Evolutionary conservation across 2,329 filamentous ascomycete species (phyloP).

Genomic region (Paecilomyces dactylethromorphus): DNA sequence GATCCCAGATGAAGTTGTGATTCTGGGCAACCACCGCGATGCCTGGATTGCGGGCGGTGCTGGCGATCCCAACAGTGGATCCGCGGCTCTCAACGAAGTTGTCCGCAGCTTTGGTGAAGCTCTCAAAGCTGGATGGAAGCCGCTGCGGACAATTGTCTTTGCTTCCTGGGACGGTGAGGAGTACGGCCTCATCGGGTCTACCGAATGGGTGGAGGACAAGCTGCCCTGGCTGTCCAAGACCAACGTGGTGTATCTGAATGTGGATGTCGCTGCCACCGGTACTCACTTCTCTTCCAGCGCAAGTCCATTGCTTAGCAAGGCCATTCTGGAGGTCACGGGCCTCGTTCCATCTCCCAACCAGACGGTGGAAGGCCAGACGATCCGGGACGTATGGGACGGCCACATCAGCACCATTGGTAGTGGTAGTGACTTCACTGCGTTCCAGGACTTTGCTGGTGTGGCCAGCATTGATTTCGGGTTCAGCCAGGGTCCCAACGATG

Average conservation of each 20-base stretch:
- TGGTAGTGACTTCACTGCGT: slow-evolving; percentile 68
- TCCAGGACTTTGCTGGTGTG: slow-evolving; percentile 65
- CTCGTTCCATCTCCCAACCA: slow-evolving; percentile 68
- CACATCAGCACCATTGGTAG: slow-evolving; percentile 61
- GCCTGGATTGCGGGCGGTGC: slow-evolving; percentile 85
- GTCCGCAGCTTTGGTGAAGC: slow-evolving; percentile 68
- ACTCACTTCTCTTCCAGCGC: slow-evolving; percentile 58
- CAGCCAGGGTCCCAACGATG: slow-evolving; percentile 32
- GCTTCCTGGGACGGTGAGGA: slow-evolving; percentile 81
- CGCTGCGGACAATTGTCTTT: slow-evolving; percentile 84
- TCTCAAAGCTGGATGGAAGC: slow-evolving; percentile 69
- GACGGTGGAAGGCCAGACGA: slow-evolving; percentile 60
- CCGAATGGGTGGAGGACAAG: slow-evolving; percentile 90
- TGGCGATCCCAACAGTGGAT: slow-evolving; percentile 76
- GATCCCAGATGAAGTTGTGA: slow-evolving; percentile 74
- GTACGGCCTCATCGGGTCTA: slow-evolving; percentile 78
- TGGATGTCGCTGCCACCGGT: slow-evolving; percentile 68
- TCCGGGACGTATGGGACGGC: slow-evolving; percentile 62
- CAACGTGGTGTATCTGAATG: slow-evolving; percentile 77
- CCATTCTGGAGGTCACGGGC: slow-evolving; percentile 61
- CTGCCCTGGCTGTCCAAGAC: slow-evolving; percentile 69
- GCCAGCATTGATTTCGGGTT: slow-evolving; percentile 61
- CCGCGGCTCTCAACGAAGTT: slow-evolving; percentile 71
- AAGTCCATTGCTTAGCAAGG: slow-evolving; percentile 68
- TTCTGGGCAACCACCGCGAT: slow-evolving; percentile 89